Conservation (phyloP, 805 yeast genomes). For the Zygosaccharomyces bailii region DNA sequence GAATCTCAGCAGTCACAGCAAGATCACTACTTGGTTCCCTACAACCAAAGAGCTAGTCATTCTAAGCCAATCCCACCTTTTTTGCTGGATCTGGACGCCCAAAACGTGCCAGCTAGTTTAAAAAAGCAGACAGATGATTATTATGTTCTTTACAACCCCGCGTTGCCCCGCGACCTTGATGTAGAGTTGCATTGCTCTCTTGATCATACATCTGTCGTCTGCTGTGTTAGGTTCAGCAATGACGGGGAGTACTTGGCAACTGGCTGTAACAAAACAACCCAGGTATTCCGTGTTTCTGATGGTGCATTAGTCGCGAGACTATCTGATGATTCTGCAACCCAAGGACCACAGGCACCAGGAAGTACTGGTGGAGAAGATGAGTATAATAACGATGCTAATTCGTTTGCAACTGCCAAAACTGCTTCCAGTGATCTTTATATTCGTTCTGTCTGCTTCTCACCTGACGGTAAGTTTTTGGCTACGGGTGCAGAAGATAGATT, state of each 20-base stretch:
- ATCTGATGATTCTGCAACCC: slow-evolving; percentile 66
- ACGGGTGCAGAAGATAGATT: slow-evolving; percentile 90
- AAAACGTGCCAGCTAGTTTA: slow-evolving; percentile 67
- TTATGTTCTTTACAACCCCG: slow-evolving; percentile 87
- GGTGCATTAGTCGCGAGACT: slow-evolving; percentile 86
- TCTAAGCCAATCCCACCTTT: slow-evolving; percentile 79
- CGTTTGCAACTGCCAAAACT: slow-evolving; percentile 49
- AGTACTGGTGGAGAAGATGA: slow-evolving; percentile 24
- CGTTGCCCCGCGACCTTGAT: slow-evolving; percentile 69
- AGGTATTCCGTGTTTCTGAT: slow-evolving; percentile 86
- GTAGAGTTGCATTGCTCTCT: slow-evolving; percentile 86
- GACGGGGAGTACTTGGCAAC: slow-evolving; percentile 94
- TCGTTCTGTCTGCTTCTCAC: slow-evolving; percentile 93
- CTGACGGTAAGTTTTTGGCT: slow-evolving; percentile 89
- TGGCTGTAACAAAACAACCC: slow-evolving; percentile 94
- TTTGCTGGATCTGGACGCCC: slow-evolving; percentile 73
- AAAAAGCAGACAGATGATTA: slow-evolving; percentile 83
- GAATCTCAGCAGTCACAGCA: slow-evolving; percentile 21
- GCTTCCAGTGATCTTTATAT: slow-evolving; percentile 79
- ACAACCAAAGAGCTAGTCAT: slow-evolving; percentile 44
- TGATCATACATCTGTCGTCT: slow-evolving; percentile 91
- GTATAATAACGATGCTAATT: slow-evolving; percentile 32
- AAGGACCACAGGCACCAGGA: slow-evolving; percentile 10
- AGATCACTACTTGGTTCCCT: slow-evolving; percentile 39
- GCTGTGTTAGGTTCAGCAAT: slow-evolving; percentile 89